Evolutionary conservation across 306 rosid genomes (phyloP), one percentile per base, ranked within the genome.

Genomic region (Adenanthera pavonina): DNA sequence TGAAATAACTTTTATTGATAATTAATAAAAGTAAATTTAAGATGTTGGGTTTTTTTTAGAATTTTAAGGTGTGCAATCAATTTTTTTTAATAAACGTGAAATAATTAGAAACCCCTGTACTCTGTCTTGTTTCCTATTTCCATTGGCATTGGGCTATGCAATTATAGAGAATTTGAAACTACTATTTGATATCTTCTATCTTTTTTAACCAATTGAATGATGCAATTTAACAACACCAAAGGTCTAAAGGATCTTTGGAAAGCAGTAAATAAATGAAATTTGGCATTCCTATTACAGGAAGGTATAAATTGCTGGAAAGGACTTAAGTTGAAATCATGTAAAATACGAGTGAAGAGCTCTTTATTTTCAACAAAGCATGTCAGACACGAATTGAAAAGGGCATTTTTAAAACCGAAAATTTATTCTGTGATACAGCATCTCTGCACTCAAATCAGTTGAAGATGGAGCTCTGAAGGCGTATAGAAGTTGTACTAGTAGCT

Each of bases 371-470:
- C 25, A 17, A 33, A 1, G 5, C 19, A 15, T n/a, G 49, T 40
- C 15, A 48, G 56, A 46, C 57, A 41, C 17, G 36, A 72, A 52
- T 13, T 52, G 78, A 69, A 38, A 46, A 56, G 15, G 77, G 38
- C 6, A 73, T 65, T 44, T 51, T 75, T 79, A 64, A 83, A 74
- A 66, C 49, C 40, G 76, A 70, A 68, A 40, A 52, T 52, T 80
- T 51, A 57, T 65, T 82, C 52, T 85, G 82, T 85, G 79, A 77
- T 67, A 52, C 97, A 95, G 98, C 87, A 61, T 81, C 94, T 81
- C 86, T 90, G 90, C 97, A 89, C 83, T 85, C 92, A 72, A 88
- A 91, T 85, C 97, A 92, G 72, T 80, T 95, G 92, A 92, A 95
- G 97, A 95, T 91, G 94, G 97, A 95, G 89, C 90, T 85, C 69